These are phyloP conservation scores for Boletus sp. DNA, from an alignment of 768 basidiomycete species.

Conservation along the genomic window DNA sequence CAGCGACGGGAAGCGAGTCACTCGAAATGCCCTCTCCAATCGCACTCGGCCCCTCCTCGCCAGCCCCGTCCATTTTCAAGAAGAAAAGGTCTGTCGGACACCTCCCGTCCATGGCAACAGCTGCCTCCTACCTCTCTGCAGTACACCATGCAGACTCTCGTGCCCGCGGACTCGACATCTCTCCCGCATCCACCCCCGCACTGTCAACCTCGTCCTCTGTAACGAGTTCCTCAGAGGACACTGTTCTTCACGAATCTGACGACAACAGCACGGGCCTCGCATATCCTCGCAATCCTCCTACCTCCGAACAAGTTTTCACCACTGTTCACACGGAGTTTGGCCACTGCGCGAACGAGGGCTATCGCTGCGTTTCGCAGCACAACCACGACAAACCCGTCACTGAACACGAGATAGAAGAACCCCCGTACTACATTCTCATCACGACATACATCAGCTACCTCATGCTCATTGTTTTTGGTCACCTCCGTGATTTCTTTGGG, in stretches of 20 bases:
- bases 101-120: constrained; percentile 44
- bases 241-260: constrained; percentile 56
- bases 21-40: constrained; percentile 56
- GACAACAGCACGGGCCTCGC: constrained; percentile 56
- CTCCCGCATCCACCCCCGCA: constrained; percentile 66
- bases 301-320: constrained; percentile 73
- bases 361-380: constrained; percentile 68
- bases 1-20: constrained; percentile 1
- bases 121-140: constrained; percentile 60
- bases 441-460: constrained; percentile 94
- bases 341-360: constrained; percentile 77
- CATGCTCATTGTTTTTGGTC: constrained; percentile 87
- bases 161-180: constrained; percentile 46
- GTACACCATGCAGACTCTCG: constrained; percentile 67
- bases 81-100: constrained; percentile 46
- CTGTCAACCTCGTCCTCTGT: constrained; percentile 73
- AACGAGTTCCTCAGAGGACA: constrained; percentile 68
- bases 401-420: constrained; percentile 70
- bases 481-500: constrained; percentile 92
- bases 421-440: constrained; percentile 89
- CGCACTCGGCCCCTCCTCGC: constrained; percentile 53
- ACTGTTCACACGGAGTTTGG: constrained; percentile 92
- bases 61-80: constrained; percentile 58
- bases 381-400: constrained; percentile 44
- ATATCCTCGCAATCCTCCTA: constrained; percentile 66